Evolutionary conservation across 208 protist genomes (phyloP).

Genomic region (Naegleria gruberi): DNA sequence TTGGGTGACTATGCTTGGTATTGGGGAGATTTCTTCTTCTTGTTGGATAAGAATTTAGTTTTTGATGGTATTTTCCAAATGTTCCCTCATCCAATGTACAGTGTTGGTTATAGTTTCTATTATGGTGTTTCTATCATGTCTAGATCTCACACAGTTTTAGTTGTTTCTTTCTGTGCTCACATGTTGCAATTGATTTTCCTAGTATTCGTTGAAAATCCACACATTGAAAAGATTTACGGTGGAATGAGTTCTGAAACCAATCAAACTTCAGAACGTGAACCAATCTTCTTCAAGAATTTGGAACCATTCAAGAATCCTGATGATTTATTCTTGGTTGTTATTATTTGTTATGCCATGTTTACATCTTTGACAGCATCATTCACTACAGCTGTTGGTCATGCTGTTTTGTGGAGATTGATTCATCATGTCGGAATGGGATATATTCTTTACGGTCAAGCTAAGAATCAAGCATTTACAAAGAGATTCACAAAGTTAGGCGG

Average conservation of each 20-base stretch:
- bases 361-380: slow-evolving; percentile 48
- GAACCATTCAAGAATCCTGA: slow-evolving; percentile 57
- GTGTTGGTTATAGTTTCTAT: slow-evolving; percentile 82
- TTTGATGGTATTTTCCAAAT: slow-evolving; percentile 90
- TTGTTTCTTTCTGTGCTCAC: slow-evolving; percentile 77
- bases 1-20: slow-evolving; percentile 91
- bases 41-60: slow-evolving; percentile 75
- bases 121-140: slow-evolving; percentile 78
- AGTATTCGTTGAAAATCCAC: slow-evolving; percentile 79
- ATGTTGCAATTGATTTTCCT: slow-evolving; percentile 81
- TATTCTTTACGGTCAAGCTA: slow-evolving; percentile 57
- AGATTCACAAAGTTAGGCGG: not conserved
- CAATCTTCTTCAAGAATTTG: not conserved
- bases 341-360: slow-evolving; percentile 51
- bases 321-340: slow-evolving; percentile 57
- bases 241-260: not conserved
- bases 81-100: slow-evolving; percentile 89
- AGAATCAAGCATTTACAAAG: slow-evolving; percentile 54
- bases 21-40: slow-evolving; percentile 91
- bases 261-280: not conserved
- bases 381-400: slow-evolving; percentile 52
- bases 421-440: slow-evolving; percentile 63
- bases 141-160: slow-evolving; percentile 78
- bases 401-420: slow-evolving; percentile 64
- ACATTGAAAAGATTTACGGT: slow-evolving; percentile 24